Conservation (phyloP, 805 yeast genomes). For the Nakazawaea ishiwadae region DNA sequence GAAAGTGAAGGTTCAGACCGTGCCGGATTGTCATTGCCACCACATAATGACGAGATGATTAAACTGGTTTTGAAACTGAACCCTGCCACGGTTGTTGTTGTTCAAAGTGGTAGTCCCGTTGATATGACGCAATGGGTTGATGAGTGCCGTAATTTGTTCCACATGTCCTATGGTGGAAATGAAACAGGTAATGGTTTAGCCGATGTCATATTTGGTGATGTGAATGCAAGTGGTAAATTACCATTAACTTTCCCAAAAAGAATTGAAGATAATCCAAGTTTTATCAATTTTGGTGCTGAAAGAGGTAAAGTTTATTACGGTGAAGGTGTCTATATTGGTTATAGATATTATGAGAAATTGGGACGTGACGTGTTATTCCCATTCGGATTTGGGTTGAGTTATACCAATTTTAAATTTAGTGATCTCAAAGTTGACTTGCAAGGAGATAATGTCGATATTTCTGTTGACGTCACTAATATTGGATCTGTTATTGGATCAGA, state of each 20-base stretch:
- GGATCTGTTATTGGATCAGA: slow-evolving; percentile 46
- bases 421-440: slow-evolving; percentile 22
- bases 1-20: slow-evolving; percentile 39
- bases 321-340: slow-evolving; percentile 42
- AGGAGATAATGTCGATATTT: slow-evolving; percentile 13
- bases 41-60: slow-evolving; percentile 28
- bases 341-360: slow-evolving; percentile 36
- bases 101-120: slow-evolving; percentile 37
- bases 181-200: slow-evolving; percentile 38
- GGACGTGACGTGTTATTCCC: slow-evolving; percentile 32
- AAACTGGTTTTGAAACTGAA: slow-evolving; percentile 28
- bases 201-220: slow-evolving; percentile 38
- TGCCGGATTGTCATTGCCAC: slow-evolving; percentile 31
- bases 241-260: slow-evolving; percentile 34
- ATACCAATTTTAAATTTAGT: slow-evolving; percentile 30
- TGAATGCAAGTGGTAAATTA: slow-evolving; percentile 37
- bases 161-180: slow-evolving; percentile 35
- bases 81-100: slow-evolving; percentile 30
- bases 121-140: slow-evolving; percentile 35
- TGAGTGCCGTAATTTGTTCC: slow-evolving; percentile 26
- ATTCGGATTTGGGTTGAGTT: slow-evolving; percentile 40
- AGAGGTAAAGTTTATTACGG: slow-evolving; percentile 36
- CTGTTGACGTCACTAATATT: slow-evolving; percentile 39
- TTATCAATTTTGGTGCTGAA: slow-evolving; percentile 30
- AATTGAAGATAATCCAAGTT: slow-evolving; percentile 32